These are phyloP conservation scores for Amoeboaphelidium occidentale DNA, from an alignment of 371 early-diverging fungal species.

Conservation along the genomic window DNA sequence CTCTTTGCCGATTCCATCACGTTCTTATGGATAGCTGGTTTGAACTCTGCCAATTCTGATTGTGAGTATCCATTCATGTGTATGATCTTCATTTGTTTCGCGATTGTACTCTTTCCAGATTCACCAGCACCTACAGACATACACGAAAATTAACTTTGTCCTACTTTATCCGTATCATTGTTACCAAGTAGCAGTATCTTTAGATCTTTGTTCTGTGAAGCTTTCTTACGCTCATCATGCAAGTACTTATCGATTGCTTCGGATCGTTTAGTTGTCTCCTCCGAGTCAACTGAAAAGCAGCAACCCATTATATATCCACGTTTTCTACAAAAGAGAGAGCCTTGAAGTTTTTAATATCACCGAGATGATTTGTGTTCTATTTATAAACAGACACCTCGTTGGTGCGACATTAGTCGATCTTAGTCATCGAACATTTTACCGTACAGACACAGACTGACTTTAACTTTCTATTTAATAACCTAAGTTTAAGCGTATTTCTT, in stretches of 20 bases:
- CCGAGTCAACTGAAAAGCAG: background rate
- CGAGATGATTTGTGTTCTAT: too few species aligned
- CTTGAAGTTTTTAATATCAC: too few species aligned
- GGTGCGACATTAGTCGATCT: too few species aligned
- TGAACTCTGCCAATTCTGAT: background rate
- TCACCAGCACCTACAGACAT: slow-evolving; percentile 3
- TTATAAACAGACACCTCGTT: too few species aligned
- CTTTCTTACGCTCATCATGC: background rate
- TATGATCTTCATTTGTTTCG: slow-evolving; percentile 6
- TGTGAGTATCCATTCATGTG: slow-evolving; percentile 3
- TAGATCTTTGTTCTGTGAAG: background rate
- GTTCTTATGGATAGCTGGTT: background rate
- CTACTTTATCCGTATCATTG: background rate
- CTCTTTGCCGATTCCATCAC: background rate
- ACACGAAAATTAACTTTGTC: background rate
- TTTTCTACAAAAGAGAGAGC: too few species aligned
- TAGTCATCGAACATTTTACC: too few species aligned
- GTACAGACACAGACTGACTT: too few species aligned
- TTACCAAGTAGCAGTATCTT: background rate
- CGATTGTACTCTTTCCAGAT: slow-evolving; percentile 8
- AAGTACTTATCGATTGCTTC: background rate
- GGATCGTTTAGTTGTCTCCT: background rate
- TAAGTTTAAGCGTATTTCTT: too few species aligned
- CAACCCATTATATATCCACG: background rate
- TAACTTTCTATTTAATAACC: too few species aligned